A percentile compares a stretch with the other conserved stretches of the same genome.
Evolutionary conservation across 2,329 filamentous ascomycete species (phyloP).

Genomic region (Nigrospora oryzae): DNA sequence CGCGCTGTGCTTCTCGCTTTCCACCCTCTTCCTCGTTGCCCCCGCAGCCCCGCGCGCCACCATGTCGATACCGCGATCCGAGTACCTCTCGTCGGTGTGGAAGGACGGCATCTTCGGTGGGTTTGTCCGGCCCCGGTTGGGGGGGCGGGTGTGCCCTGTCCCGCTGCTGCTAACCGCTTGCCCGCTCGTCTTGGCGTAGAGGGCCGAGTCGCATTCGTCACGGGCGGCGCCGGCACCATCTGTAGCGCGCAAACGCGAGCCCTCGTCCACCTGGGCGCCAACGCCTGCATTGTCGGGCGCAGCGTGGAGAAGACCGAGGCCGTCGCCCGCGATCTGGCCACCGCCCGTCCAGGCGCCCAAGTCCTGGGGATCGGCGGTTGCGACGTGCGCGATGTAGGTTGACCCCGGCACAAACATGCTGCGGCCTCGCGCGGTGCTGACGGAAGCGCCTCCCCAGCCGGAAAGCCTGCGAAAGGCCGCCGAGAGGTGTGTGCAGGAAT

Average conservation of each 20-base stretch:
- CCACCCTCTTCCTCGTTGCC: not conserved
- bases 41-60: conserved; percentile 7
- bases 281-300: conserved; percentile 89
- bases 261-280: conserved; percentile 80
- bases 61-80: conserved; percentile 63
- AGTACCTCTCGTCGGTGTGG: conserved; percentile 80
- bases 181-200: conserved; percentile 36
- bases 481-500: conserved; percentile 69
- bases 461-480: conserved; percentile 66
- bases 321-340: conserved; percentile 74
- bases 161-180: no score
- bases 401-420: not conserved
- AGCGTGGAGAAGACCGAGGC: conserved; percentile 80
- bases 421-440: not conserved
- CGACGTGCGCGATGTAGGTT: conserved; percentile 62
- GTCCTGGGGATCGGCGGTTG: conserved; percentile 80
- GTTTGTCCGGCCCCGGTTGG: conserved; percentile 10
- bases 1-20: no score
- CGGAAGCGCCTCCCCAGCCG: conserved; percentile 23
- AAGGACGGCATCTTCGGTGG: conserved; percentile 78
- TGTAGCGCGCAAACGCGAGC: conserved; percentile 91
- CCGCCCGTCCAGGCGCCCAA: conserved; percentile 67
- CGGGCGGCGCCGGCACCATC: conserved; percentile 86
- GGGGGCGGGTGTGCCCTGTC: not conserved
- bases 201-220: conserved; percentile 88